Base-by-base conservation (phyloP, 192 early-diverging fungal genomes). In the Podila horticola region DNA sequence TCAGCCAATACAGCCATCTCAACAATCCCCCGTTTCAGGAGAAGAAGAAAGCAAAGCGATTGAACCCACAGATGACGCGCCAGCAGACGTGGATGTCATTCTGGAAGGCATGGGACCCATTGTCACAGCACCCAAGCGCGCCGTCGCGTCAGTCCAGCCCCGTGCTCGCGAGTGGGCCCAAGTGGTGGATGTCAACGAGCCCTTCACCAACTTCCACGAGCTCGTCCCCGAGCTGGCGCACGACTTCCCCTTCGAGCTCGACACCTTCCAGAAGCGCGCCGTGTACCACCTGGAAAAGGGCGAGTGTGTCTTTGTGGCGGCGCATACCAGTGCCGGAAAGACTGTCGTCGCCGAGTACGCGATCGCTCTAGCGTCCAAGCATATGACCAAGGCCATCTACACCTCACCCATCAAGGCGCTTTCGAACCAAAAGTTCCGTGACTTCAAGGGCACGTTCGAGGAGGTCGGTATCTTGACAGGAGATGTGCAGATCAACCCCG, bases 311-410 rank as follows among this genome's bases (percentile, higher is more conserved):
- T 99, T 99, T 87, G 93, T 99, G 15, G 98, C 98, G 0, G 98
- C 98, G 2, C 98, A 99, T 69, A 99, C 98, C 2, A 97, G 95
- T 38, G 97, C 98, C 3, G 98, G 98, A 62, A 99, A 99, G 84
- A 99, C 98, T 0, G 97, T 95, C 5, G 96, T 99, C 38, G 98
- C 98, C 3, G 98, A 99, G 84, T 98, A 99, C 76, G 98, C 98
- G 2, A 96, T 99, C 67, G 95, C 96, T 0, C 82, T 98, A 60
- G 93, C 95, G 28, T 88, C 91, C 79, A 95, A 97, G 83, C 97
- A 99, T 72, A 97, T 97, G 95, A 98, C 97, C 26, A 89, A 93
- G 38, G 92, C 96, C 45, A 96, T 99, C 68, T 99, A 99, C 83
- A 99, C 98, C 4, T 97, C 96, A 49, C 98, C 98, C 17, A 99